Evolutionary conservation across 2,329 filamentous ascomycete genomes (phyloP), one percentile per base, ranked within the genome.

Genomic region (Pseudopithomyces chartarum): DNA sequence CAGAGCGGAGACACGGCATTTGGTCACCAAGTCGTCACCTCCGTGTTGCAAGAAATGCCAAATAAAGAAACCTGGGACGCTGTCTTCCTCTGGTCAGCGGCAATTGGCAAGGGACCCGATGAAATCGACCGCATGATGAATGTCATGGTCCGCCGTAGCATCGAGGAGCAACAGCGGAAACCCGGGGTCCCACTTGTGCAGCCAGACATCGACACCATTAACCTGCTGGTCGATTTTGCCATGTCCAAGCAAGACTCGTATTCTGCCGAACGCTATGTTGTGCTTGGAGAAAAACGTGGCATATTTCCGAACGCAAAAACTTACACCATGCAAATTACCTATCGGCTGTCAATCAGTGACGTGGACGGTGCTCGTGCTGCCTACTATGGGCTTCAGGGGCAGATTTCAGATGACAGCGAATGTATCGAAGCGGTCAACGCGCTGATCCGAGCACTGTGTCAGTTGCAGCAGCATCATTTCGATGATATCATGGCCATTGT

Each of bases 91-190:
- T 93, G 90, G 87, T 88, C 91, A 29, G 87, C 90, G 12, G 83
- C 89, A 7, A 84, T 87, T 53, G 90, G 88, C 19, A 90, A 88
- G 69, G 86, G 87, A 1, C 85, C 90, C 1, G 86, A 91, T 73
- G 87, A 91, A 69, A 82, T 93, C 57, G 83, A 86, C 54, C 85
- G 87, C 62, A 92, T 93, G 85, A 84, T 95, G 57, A 80, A 84
- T 42, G 81, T 87, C 19, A 88, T 92, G 82, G 74, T 80, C n/a
- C 74, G 78, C 36, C 77, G 81, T 47, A 82, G 80, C 59, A 67
- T 78, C 51, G 73, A 81, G 58, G 73, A 82, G 55, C 71, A 80
- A 54, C 76, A 78, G 15, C 60, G 66, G 22, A 49, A 62, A 20
- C 67, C 61, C 1, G 45, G 54, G 0, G 13, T 58, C 3, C 54